A percentile compares a stretch with the other conserved stretches of the same genome.
Evolutionary conservation across 495 filamentous ascomycete species (phyloP).

Genomic region (Hyaloscypha finlandica): DNA sequence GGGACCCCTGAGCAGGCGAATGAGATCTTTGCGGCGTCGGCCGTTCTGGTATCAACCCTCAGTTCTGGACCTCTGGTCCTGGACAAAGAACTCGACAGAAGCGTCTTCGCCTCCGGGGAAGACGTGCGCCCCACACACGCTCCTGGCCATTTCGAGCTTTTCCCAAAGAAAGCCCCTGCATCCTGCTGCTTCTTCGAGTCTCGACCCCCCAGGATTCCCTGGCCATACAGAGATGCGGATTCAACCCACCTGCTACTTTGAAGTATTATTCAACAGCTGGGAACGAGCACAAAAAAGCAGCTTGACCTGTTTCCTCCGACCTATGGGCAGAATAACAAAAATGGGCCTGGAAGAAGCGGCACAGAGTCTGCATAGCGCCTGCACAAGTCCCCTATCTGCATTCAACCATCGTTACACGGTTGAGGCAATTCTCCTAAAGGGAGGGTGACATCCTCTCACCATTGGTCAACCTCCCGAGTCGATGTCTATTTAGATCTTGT

Average conservation of each 20-base stretch:
- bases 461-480: not conserved
- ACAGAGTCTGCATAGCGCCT: slow-evolving; percentile 3
- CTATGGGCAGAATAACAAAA: not conserved
- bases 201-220: not conserved
- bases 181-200: not conserved
- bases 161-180: not conserved
- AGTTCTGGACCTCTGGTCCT: not conserved
- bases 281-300: not conserved
- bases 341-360: slow-evolving; percentile 1
- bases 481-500: not conserved
- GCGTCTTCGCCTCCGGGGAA: not conserved
- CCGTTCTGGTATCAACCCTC: not conserved
- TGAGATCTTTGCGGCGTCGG: not conserved
- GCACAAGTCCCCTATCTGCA: slow-evolving; percentile 1
- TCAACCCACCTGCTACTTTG: not conserved
- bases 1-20: not conserved
- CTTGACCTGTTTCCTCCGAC: not conserved
- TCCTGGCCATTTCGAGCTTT: not conserved
- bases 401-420: not conserved
- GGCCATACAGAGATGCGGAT: not conserved
- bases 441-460: not conserved
- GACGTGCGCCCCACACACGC: not conserved
- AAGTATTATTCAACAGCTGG: too few species aligned
- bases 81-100: not conserved
- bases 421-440: not conserved